Percentiles rank a stretch among this genome's conserved stretches.
Conservation (phyloP, 2,329 filamentous ascomycete species). For the Botryotinia convoluta region DNA sequence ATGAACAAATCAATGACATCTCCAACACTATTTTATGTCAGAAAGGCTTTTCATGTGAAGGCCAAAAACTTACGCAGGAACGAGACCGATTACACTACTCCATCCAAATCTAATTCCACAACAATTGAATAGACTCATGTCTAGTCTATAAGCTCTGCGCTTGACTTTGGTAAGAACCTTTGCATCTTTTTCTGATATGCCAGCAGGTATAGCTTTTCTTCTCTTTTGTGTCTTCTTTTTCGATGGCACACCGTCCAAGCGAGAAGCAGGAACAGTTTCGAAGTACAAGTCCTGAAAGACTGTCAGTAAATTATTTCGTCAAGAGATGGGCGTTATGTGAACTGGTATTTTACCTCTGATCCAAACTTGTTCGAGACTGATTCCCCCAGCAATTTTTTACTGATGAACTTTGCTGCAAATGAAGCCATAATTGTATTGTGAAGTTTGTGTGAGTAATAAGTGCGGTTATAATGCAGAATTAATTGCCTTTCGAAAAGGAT, state of each 20-base stretch:
- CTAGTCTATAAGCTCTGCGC: conserved; percentile 78
- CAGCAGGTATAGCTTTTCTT: conserved; percentile 79
- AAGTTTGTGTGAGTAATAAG: not conserved
- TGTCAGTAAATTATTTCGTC: conserved; percentile 21
- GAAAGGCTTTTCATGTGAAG: conserved; percentile 17
- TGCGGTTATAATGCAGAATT: not conserved
- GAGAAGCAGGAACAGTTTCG: conserved; percentile 73
- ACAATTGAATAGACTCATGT: conserved; percentile 79
- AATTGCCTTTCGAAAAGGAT: not conserved
- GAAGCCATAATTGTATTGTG: conserved; percentile 49
- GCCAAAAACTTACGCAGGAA: conserved; percentile 67
- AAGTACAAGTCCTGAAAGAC: conserved; percentile 78
- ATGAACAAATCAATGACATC: conserved; percentile 73
- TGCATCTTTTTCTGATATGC: conserved; percentile 79
- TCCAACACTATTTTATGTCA: conserved; percentile 56
- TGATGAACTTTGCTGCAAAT: conserved; percentile 52
- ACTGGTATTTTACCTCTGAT: conserved; percentile 46
- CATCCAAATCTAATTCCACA: conserved; percentile 84
- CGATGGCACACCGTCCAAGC: conserved; percentile 60
- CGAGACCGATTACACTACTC: conserved; percentile 78
- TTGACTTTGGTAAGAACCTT: conserved; percentile 83
- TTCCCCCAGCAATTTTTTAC: conserved; percentile 57
- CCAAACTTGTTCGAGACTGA: conserved; percentile 57
- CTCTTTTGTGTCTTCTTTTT: conserved; percentile 73
- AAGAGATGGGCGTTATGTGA: not conserved